Evolutionary conservation across 129 eudicot species (phyloP), one percentile per base, ranked within the genome.

Genomic region (Escallonia herrerae): DNA sequence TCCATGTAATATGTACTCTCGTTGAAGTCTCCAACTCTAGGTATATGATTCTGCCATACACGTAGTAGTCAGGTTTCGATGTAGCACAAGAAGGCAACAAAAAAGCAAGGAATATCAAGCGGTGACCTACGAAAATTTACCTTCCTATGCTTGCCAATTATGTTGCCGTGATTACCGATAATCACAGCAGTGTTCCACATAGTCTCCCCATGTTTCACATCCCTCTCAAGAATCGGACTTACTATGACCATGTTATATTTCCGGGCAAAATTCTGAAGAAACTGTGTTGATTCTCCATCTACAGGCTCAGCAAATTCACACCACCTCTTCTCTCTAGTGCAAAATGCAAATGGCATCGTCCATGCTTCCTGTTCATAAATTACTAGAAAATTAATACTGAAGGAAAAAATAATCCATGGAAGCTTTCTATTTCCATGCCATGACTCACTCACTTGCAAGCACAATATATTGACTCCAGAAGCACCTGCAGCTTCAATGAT

Each of bases 1-100:
- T 93, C 98, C 98, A 93, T 93, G 53, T 93, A 93, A 81, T 93
- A 93, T 43, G 98, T 86, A 73, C 98, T 93, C 84, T 93, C 98
- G 22, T 93, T 93, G 83, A 93, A 93, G 72, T 93, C 96, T 58
- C 98, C 98, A 51, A 93, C 95, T 59, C 98, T 82, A 13, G 98
- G 98, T 64, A 93, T 93, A 69, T 93, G 98, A 78, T 93, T 93
- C 98, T 93, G 96, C 67, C 56, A 62, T 69, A 67, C 11, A 3
- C 48, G 51, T 60, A 22, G 10, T 77, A 45, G 72, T 39, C 37
- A 69, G 55, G 46, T 40, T 58, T 74, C 56, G 8, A 51, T 49
- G 56, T 45, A 44, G 41, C 64, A 46, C 6, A 48, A 57, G 3
- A n/a, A 64, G 7, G 22, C 15, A 8, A 55, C 40, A 39, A 33